These are phyloP conservation scores for Pinus tabuliformis DNA, from an alignment of 75 land plant genomes.

Conservation along the genomic window DNA sequence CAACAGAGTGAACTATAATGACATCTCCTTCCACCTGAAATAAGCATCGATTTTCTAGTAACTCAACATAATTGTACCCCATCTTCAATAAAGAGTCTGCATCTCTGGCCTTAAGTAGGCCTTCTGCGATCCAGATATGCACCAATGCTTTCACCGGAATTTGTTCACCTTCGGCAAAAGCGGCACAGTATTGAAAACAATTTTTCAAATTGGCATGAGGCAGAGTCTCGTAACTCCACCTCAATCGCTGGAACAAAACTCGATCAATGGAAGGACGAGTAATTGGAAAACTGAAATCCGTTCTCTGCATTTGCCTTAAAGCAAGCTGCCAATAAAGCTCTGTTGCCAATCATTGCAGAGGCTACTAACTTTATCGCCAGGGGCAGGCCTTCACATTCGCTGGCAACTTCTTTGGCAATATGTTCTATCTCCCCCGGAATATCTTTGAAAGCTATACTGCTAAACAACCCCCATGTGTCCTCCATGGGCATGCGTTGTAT, in stretches of 20 bases:
- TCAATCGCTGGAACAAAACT: background rate
- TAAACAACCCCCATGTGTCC: slow-evolving; percentile 26
- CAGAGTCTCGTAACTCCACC: slow-evolving; percentile 14
- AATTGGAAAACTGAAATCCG: background rate
- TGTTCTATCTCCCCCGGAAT: background rate
- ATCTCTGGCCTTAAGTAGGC: too few relatives aligned
- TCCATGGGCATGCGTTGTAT: slow-evolving; percentile 8
- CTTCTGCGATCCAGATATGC: too few relatives aligned
- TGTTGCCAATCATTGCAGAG: slow-evolving; percentile 12
- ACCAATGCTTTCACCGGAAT: too few relatives aligned
- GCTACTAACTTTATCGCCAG: slow-evolving; percentile 21
- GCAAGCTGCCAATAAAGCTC: slow-evolving; percentile 9
- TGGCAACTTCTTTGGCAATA: background rate
- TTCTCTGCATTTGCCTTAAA: background rate
- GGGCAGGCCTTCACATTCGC: slow-evolving; percentile 29
- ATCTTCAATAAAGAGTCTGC: too few relatives aligned
- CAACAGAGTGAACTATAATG: too few relatives aligned
- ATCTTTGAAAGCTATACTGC: background rate
- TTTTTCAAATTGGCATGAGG: too few relatives aligned
- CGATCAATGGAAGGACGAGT: background rate
- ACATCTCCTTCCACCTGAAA: too few relatives aligned
- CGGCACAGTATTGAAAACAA: too few relatives aligned
- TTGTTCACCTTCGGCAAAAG: too few relatives aligned
- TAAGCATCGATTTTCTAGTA: too few relatives aligned
- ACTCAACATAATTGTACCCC: too few relatives aligned